Evolutionary conservation across 352 stramenopile genomes (phyloP), one percentile per base, ranked within the genome.

Genomic region (Phytophthora meadii): DNA sequence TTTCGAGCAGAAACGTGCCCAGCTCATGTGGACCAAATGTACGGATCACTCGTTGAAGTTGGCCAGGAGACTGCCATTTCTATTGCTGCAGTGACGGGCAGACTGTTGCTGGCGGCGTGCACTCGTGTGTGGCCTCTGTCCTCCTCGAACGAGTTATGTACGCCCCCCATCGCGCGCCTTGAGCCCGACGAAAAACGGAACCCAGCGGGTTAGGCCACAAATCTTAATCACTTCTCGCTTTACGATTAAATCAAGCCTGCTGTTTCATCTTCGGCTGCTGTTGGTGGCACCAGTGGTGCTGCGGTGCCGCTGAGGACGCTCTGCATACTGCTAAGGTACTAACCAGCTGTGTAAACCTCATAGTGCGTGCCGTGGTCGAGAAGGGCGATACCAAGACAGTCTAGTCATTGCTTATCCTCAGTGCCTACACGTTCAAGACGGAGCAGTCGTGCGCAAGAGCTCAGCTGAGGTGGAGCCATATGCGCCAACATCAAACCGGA

Each of bases 41-140:
- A 56, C 59, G 51, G 50, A 61, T 50, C 32, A 46, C 41, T 36
- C 32, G 14, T 66, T 67, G 59, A 55, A 61, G 32, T 54, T 61
- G 32, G 47, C 48, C 57, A 58, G 36, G 12, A 15, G 36, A 19
- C 36, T 42, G 36, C 15, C 36, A 42, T 19, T 65, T 57, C 37
- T 65, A 65, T 65, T 65, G 46, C 57, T 49, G 32, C 2, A 5
- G 24, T 57, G 25, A 64, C 37, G 36, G 12, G 22, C 36, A 42
- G 15, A 15, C 36, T 42, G 36, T 12, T 42, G 36, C 11, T 17
- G 36, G 36, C 12, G 36, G 36, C 25, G 15, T 47, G 57, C 27
- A 27, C 30, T 53, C 19, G 32, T 50, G 44, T 61, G 30, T 61
- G 54, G 54, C 41, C 44, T 47, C 40, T 7, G 12, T 37, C 10